Conservation (phyloP, 148 eudicot species). For the Rhododendron simsii region DNA sequence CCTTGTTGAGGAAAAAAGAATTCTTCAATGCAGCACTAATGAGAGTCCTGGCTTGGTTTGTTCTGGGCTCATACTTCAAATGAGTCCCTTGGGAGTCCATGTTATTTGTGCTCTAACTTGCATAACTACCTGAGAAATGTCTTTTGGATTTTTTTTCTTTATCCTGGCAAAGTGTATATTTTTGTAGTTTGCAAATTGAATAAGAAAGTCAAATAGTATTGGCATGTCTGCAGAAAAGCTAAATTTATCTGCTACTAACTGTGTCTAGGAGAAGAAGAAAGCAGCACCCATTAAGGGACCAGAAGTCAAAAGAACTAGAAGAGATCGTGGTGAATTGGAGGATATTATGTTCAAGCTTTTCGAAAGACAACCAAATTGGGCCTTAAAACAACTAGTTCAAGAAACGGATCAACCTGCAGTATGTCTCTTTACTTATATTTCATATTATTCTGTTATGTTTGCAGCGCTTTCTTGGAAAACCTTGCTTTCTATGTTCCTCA, state of each 20-base stretch:
- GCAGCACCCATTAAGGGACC: constrained; percentile 71
- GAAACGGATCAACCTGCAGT: constrained; percentile 99
- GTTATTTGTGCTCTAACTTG: neutral
- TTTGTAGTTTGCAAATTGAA: neutral
- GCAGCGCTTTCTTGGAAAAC: neutral
- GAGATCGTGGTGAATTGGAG: constrained; percentile 94
- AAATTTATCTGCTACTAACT: neutral
- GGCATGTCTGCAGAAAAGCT: neutral
- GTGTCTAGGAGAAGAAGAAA: constrained; percentile 79
- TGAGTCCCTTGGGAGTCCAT: neutral
- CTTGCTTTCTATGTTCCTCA: neutral
- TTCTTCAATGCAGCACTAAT: neutral
- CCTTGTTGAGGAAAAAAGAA: neutral
- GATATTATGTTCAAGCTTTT: constrained; percentile 96
- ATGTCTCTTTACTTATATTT: constrained; percentile 22
- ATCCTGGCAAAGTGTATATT: neutral
- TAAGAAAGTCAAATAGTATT: neutral
- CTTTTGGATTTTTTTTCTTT: neutral
- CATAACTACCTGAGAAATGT: neutral
- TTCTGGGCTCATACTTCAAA: neutral
- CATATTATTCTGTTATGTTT: neutral
- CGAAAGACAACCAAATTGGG: constrained; percentile 95
- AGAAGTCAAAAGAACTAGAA: constrained; percentile 95
- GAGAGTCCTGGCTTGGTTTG: neutral
- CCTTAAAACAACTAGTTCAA: constrained; percentile 87